These are phyloP conservation scores for Rhodotorula kratochvilovae DNA, from an alignment of 768 basidiomycete species.

Conservation along the genomic window DNA sequence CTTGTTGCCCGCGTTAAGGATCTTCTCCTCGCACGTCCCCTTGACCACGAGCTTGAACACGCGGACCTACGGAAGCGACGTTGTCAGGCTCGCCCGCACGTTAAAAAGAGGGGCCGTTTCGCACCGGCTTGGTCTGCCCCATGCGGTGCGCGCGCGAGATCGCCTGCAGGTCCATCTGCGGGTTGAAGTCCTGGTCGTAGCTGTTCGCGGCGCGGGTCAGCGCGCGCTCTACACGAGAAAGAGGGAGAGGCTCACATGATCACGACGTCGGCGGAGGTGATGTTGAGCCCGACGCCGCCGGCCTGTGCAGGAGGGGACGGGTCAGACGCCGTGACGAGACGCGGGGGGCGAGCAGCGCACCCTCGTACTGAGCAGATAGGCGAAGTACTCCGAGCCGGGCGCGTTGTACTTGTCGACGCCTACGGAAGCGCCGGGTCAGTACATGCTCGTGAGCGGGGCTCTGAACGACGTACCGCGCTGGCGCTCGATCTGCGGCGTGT, in stretches of 20 bases:
- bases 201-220: background rate
- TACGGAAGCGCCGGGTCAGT: conserved; percentile 60
- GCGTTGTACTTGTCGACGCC: conserved; percentile 88
- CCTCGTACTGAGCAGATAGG: conserved; percentile 67
- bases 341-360: background rate
- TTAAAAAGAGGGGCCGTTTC: conserved; percentile 55
- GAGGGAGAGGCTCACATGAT: conserved; percentile 53
- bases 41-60: conserved; percentile 86
- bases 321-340: background rate
- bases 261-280: conserved; percentile 86
- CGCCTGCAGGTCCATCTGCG: conserved; percentile 74
- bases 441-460: conserved; percentile 66
- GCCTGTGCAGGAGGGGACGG: conserved; percentile 57
- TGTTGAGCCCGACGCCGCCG: conserved; percentile 77
- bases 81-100: too few species aligned
- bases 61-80: conserved; percentile 13
- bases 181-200: conserved; percentile 96
- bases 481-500: conserved; percentile 73
- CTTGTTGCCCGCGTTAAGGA: conserved; percentile 38
- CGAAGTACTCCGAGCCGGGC: conserved; percentile 75
- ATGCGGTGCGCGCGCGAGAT: conserved; percentile 91
- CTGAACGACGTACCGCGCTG: conserved; percentile 51
- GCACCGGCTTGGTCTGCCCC: conserved; percentile 87
- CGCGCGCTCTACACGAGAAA: accelerated
- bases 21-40: conserved; percentile 61